These are phyloP conservation scores for Hemisphaericaspora nanyangensis DNA, from an alignment of 805 yeast genomes.

Conservation along the genomic window DNA sequence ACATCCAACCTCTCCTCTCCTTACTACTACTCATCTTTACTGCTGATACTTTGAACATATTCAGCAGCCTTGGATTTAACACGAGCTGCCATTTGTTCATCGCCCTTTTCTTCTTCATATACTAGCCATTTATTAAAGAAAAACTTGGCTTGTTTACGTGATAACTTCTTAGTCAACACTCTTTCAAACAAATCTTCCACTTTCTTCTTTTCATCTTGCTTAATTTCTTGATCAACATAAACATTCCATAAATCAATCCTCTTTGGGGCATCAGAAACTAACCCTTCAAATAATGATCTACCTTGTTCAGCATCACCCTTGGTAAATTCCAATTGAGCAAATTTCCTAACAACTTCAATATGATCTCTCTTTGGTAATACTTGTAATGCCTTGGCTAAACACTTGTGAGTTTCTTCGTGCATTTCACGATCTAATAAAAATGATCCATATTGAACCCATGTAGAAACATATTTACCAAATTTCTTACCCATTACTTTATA, in stretches of 20 bases:
- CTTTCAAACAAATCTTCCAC: conserved; percentile 83
- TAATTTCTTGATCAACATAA: conserved; percentile 89
- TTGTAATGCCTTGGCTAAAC: conserved; percentile 72
- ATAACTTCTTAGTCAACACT: conserved; percentile 60
- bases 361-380: conserved; percentile 68
- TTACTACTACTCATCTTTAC: conserved; percentile 7
- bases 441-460: conserved; percentile 83
- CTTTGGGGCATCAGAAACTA: conserved; percentile 84
- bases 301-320: conserved; percentile 94
- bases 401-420: conserved; percentile 61
- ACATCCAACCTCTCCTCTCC: background rate
- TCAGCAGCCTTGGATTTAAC: conserved; percentile 91
- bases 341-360: conserved; percentile 77
- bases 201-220: conserved; percentile 58
- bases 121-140: conserved; percentile 91
- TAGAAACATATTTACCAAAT: conserved; percentile 66
- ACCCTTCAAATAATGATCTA: conserved; percentile 90
- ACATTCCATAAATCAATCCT: conserved; percentile 94
- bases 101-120: conserved; percentile 67
- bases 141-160: conserved; percentile 88
- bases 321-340: conserved; percentile 81
- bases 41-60: conserved; percentile 47
- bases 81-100: conserved; percentile 68
- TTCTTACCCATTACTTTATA: conserved; percentile 66
- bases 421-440: conserved; percentile 60